phyloP scores from a whole-genome alignment of 192 early-diverging fungal genomes.

The Podila epigama region DNA sequence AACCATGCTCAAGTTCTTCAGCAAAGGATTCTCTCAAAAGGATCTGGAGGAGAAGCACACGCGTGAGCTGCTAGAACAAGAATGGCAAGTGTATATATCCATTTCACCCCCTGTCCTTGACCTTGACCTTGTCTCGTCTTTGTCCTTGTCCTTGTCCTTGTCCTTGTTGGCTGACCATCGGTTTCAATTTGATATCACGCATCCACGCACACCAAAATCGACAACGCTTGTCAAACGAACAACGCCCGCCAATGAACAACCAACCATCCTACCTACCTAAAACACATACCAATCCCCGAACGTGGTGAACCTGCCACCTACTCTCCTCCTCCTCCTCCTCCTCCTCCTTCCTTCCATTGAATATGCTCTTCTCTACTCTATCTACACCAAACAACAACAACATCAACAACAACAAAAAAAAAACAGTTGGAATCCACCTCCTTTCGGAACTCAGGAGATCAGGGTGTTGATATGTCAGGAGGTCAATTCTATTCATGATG shows the following conservation, averaged over 20 bases:
- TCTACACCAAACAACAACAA: neutral
- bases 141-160: no score
- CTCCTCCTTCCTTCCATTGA: neutral
- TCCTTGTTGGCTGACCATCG: no score
- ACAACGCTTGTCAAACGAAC: no score
- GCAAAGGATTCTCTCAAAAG: conserved; percentile 35
- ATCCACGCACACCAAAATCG: no score
- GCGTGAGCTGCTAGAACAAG: conserved; percentile 34
- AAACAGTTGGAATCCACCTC: conserved; percentile 51
- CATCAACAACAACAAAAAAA: neutral
- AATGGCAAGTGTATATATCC: conserved; percentile 35
- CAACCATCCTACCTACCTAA: neutral
- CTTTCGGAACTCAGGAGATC: conserved; percentile 52
- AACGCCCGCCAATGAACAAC: neutral
- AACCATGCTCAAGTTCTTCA: conserved; percentile 45
- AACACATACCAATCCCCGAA: neutral
- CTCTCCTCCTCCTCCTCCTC: neutral
- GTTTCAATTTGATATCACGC: no score
- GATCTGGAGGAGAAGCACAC: conserved; percentile 46
- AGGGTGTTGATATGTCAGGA: conserved; percentile 61
- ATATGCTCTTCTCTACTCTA: neutral
- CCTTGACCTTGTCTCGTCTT: neutral
- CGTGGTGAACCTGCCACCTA: neutral
- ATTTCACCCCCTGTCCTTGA: neutral
- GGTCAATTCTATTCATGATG: conserved; percentile 52